Percentiles rank a stretch among this genome's conserved stretches.
phyloP scores from a whole-genome alignment of 2,329 filamentous ascomycete species.

The Fusarium liriodendri region DNA sequence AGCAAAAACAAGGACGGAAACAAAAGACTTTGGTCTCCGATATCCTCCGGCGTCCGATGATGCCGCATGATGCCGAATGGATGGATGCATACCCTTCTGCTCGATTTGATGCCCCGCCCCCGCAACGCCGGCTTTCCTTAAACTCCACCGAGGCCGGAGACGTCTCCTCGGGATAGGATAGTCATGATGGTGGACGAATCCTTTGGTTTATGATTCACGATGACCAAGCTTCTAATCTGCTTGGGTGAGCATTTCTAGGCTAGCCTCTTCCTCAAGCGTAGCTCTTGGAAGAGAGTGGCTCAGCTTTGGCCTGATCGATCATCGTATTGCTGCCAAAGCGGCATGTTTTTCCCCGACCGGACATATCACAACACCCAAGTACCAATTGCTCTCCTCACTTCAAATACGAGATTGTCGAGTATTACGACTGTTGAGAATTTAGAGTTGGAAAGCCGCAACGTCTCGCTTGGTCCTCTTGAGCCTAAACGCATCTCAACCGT shows the following conservation, averaged over 20 bases:
- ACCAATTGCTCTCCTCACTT: background rate
- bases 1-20: background rate
- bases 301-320: slow-evolving; percentile 1
- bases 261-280: background rate
- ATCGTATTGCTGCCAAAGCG: slow-evolving; percentile 15
- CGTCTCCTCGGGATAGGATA: slow-evolving; percentile 2
- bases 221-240: background rate
- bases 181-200: background rate
- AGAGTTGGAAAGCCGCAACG: background rate
- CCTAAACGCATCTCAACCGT: background rate
- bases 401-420: background rate
- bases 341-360: slow-evolving; percentile 7
- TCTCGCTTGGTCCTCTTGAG: background rate
- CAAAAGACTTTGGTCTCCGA: slow-evolving; percentile 21
- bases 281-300: background rate
- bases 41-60: slow-evolving; percentile 25
- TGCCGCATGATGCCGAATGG: slow-evolving; percentile 30
- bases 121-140: slow-evolving; percentile 25
- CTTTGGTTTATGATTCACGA: background rate
- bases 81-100: slow-evolving; percentile 5
- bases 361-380: slow-evolving; percentile 7
- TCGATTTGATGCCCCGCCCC: slow-evolving; percentile 31
- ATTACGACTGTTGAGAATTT: background rate
- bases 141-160: slow-evolving; percentile 33
- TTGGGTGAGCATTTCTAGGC: background rate